These are phyloP conservation scores for Heterobasidion occidentale DNA, from an alignment of 1,284 basidiomycete species.

Conservation along the genomic window DNA sequence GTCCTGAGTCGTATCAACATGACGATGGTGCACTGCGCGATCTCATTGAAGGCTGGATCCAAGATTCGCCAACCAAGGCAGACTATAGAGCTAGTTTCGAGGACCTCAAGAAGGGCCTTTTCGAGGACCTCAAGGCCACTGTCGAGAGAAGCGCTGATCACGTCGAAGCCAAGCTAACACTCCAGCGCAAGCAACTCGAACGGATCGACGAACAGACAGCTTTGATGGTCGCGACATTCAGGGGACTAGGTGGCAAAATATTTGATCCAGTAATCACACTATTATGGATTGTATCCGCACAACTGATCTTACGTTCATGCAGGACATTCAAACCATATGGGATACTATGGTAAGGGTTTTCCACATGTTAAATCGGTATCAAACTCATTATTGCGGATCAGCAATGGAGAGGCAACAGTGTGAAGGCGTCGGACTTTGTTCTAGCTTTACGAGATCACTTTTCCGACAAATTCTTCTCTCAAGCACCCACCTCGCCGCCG, in stretches of 20 bases:
- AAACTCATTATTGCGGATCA: constrained; percentile 4
- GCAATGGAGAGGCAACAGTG: constrained; percentile 24
- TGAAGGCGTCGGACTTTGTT: constrained; percentile 26
- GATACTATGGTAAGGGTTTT: constrained; percentile 20
- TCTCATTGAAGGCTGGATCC: not conserved
- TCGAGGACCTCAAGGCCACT: constrained; percentile 18
- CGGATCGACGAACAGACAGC: constrained; percentile 13
- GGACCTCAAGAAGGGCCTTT: constrained; percentile 20
- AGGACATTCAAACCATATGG: constrained; percentile 18
- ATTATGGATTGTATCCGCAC: not conserved
- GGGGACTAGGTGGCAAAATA: constrained; percentile 25
- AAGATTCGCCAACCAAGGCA: not conserved
- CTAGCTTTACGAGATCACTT: constrained; percentile 27
- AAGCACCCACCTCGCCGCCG: not conserved
- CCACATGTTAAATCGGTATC: not conserved
- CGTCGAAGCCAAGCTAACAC: constrained; percentile 10
- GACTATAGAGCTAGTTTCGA: constrained; percentile 7
- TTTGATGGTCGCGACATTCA: constrained; percentile 20
- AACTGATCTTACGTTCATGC: not conserved
- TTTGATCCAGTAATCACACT: constrained; percentile 16
- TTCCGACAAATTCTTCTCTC: constrained; percentile 13
- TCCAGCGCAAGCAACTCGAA: too few relatives aligned
- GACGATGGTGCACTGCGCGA: constrained; percentile 10
- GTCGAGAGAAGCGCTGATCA: constrained; percentile 22
- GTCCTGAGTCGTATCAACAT: constrained; percentile 6